Percentiles rank a stretch among this genome's conserved stretches.
Conservation (phyloP, 805 yeast genomes). For the Lipomyces lipofer region DNA sequence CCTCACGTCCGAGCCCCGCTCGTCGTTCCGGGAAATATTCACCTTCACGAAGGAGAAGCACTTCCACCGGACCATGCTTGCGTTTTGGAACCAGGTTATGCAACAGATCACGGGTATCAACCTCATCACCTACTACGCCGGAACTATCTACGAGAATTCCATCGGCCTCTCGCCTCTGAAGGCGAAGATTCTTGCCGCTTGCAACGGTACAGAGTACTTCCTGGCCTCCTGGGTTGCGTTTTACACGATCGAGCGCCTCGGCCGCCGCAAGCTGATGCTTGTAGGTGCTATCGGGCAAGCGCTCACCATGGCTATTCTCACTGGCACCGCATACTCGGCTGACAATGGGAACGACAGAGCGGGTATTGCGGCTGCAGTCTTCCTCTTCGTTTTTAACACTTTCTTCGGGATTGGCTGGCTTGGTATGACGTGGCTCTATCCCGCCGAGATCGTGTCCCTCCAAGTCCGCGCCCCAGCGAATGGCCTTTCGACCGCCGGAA, state of each 20-base stretch:
- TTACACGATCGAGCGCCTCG: slow-evolving; percentile 54
- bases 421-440: slow-evolving; percentile 24
- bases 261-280: slow-evolving; percentile 45
- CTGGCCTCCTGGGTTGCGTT: slow-evolving; percentile 51
- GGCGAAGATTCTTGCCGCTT: slow-evolving; percentile 49
- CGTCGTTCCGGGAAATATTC: slow-evolving; percentile 26
- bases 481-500: slow-evolving; percentile 54
- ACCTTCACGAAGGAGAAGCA: slow-evolving; percentile 48
- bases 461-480: slow-evolving; percentile 54
- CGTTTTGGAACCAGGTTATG: slow-evolving; percentile 47
- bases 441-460: slow-evolving; percentile 50
- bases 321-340: slow-evolving; percentile 42
- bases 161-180: slow-evolving; percentile 48
- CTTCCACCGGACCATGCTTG: slow-evolving; percentile 52
- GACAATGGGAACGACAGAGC: slow-evolving; percentile 38
- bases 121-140: slow-evolving; percentile 59
- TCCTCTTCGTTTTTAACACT: slow-evolving; percentile 31
- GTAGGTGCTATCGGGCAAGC: slow-evolving; percentile 32
- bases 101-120: slow-evolving; percentile 59
- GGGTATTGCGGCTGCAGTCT: slow-evolving; percentile 35
- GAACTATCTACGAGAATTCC: slow-evolving; percentile 52
- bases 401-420: slow-evolving; percentile 38
- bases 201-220: slow-evolving; percentile 46
- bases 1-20: slow-evolving; percentile 1
- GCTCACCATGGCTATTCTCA: slow-evolving; percentile 37